These are phyloP conservation scores for Sporisorium iseilematis-ciliati DNA, from an alignment of 1,284 basidiomycete genomes.

Conservation along the genomic window DNA sequence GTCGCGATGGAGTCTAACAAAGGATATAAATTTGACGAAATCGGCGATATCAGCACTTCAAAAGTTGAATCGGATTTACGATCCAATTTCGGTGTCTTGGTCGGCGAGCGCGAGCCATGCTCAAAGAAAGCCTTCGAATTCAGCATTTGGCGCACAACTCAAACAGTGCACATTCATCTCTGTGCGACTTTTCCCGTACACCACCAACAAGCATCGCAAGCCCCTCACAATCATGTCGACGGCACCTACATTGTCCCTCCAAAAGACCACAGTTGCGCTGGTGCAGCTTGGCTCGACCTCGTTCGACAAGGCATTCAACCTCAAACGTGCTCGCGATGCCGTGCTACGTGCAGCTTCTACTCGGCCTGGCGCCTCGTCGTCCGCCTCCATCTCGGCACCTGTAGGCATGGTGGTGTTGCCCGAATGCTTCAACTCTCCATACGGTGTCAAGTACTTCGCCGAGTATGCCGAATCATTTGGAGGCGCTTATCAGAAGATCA, in stretches of 20 bases:
- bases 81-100: slow-evolving; percentile 14
- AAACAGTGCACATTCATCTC: not conserved
- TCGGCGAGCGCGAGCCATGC: slow-evolving; percentile 7
- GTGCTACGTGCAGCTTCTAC: slow-evolving; percentile 42
- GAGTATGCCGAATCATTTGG: slow-evolving; percentile 66
- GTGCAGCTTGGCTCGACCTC: slow-evolving; percentile 66
- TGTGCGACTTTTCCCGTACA: not conserved
- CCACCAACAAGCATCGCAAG: slow-evolving; percentile 6
- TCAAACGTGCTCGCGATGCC: slow-evolving; percentile 56
- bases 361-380: slow-evolving; percentile 13
- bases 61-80: not conserved
- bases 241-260: slow-evolving; percentile 40
- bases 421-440: slow-evolving; percentile 99
- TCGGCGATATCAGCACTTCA: slow-evolving; percentile 6
- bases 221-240: slow-evolving; percentile 29
- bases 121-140: not conserved
- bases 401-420: slow-evolving; percentile 70
- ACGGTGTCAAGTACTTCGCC: slow-evolving; percentile 78
- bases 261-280: slow-evolving; percentile 57
- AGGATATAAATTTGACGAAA: not conserved
- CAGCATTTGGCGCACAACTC: not conserved
- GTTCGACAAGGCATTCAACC: slow-evolving; percentile 62
- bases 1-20: not conserved
- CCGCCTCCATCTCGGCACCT: slow-evolving; percentile 18
- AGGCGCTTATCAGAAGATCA: slow-evolving; percentile 63